Conservation (phyloP, 805 yeast genomes). For the Suhomyces pyralidae region DNA sequence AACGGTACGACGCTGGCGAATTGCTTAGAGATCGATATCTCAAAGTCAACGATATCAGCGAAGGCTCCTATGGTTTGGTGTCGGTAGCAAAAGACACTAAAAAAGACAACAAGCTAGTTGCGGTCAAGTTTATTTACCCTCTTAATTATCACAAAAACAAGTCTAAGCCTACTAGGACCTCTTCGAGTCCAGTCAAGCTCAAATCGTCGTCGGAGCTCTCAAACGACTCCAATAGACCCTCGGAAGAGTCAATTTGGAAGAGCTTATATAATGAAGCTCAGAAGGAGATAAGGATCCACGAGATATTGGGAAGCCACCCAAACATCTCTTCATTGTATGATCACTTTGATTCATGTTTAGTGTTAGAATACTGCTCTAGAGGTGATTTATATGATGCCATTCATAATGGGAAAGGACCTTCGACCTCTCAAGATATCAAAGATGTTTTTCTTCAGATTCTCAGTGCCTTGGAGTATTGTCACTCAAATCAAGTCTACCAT, state of each 20-base stretch:
- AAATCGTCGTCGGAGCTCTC: background rate
- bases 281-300: constrained; percentile 65
- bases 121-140: constrained; percentile 80
- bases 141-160: constrained; percentile 36
- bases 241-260: constrained; percentile 23
- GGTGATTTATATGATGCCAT: constrained; percentile 87
- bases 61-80: constrained; percentile 92
- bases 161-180: constrained; percentile 22
- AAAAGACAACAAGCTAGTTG: constrained; percentile 53
- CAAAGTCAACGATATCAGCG: constrained; percentile 72
- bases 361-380: constrained; percentile 78
- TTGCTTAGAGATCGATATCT: constrained; percentile 62
- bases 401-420: constrained; percentile 61
- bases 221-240: constrained; percentile 11
- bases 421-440: constrained; percentile 51
- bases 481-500: constrained; percentile 33
- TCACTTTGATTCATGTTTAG: constrained; percentile 49
- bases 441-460: constrained; percentile 52
- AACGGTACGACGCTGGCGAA: constrained; percentile 35
- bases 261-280: constrained; percentile 53
- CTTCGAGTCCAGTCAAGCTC: constrained; percentile 37
- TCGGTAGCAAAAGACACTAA: constrained; percentile 76
- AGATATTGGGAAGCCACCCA: constrained; percentile 52
- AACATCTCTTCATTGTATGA: constrained; percentile 48
- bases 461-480: constrained; percentile 51